phyloP scores from a whole-genome alignment of 768 basidiomycete genomes.

The Tylopilus rubrobrunneus region DNA sequence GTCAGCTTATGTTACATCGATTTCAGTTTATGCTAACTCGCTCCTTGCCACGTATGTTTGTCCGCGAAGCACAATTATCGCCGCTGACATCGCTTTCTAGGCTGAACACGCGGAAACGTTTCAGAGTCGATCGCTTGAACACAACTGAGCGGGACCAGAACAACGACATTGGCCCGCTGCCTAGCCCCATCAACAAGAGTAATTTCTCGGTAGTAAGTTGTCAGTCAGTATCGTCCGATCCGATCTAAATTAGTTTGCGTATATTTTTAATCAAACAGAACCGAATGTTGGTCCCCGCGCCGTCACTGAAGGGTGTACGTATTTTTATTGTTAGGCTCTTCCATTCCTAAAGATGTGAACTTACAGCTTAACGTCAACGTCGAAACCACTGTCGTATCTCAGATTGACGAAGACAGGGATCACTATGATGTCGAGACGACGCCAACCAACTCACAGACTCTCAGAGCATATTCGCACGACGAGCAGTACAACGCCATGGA shows the following conservation, averaged over 20 bases:
- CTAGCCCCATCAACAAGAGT: conserved; percentile 20
- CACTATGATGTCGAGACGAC: conserved; percentile 21
- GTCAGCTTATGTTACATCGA: background rate
- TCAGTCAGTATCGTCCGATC: background rate
- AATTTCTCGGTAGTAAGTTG: conserved; percentile 20
- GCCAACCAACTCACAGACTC: background rate
- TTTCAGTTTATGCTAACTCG: conserved; percentile 31
- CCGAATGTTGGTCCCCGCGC: conserved; percentile 20
- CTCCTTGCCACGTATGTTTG: conserved; percentile 31
- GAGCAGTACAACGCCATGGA: background rate
- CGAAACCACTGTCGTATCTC: conserved; percentile 31
- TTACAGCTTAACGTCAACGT: conserved; percentile 31
- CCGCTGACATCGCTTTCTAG: conserved; percentile 2
- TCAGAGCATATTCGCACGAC: background rate
- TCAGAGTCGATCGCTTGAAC: conserved; percentile 21
- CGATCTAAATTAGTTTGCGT: background rate
- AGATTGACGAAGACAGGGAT: conserved; percentile 26
- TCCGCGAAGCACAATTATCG: background rate
- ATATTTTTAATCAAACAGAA: conserved; percentile 12
- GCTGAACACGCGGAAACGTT: conserved; percentile 30
- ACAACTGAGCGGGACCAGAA: conserved; percentile 27
- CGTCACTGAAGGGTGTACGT: conserved; percentile 25
- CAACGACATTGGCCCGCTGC: conserved; percentile 6
- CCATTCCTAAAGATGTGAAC: background rate
- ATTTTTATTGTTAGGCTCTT: background rate